Evolutionary conservation across 2,329 filamentous ascomycete species (phyloP).

Genomic region (Ramularia collo-cygni): DNA sequence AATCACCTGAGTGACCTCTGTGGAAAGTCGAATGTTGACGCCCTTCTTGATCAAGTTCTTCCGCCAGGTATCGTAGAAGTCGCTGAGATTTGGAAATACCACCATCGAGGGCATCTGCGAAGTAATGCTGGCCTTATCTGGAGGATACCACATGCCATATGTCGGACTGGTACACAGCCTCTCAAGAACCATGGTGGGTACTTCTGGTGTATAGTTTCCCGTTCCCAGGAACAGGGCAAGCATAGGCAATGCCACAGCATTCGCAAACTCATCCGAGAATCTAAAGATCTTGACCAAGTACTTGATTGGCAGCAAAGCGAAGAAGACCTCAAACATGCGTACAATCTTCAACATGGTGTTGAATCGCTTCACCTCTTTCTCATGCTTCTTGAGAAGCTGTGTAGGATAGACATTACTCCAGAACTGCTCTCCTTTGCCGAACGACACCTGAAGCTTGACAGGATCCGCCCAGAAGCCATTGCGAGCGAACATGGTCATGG

Average conservation of each 20-base stretch:
- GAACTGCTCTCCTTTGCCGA: conserved; percentile 57
- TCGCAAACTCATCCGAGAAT: conserved; percentile 63
- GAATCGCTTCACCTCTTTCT: conserved; percentile 50
- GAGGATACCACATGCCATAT: conserved; percentile 54
- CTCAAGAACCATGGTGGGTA: conserved; percentile 60
- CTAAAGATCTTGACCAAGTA: conserved; percentile 60
- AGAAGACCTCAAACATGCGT: conserved; percentile 53
- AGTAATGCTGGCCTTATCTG: conserved; percentile 41
- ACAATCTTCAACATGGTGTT: conserved; percentile 50
- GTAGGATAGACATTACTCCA: conserved; percentile 62
- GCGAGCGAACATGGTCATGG: conserved; percentile 56
- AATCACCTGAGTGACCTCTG: conserved; percentile 49
- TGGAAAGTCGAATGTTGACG: conserved; percentile 50
- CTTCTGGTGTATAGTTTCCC: conserved; percentile 66
- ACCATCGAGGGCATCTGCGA: conserved; percentile 51
- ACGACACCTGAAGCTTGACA: conserved; percentile 56
- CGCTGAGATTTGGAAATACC: conserved; percentile 55
- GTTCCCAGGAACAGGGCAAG: conserved; percentile 68
- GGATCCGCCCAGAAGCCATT: conserved; percentile 51
- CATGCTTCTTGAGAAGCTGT: conserved; percentile 49
- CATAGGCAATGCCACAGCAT: conserved; percentile 64
- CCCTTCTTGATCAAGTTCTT: conserved; percentile 48
- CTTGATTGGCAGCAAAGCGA: conserved; percentile 56
- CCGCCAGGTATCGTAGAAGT: conserved; percentile 56
- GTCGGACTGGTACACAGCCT: conserved; percentile 46